Conservation (phyloP, 768 basidiomycete genomes). For the Auricularia sp. region DNA sequence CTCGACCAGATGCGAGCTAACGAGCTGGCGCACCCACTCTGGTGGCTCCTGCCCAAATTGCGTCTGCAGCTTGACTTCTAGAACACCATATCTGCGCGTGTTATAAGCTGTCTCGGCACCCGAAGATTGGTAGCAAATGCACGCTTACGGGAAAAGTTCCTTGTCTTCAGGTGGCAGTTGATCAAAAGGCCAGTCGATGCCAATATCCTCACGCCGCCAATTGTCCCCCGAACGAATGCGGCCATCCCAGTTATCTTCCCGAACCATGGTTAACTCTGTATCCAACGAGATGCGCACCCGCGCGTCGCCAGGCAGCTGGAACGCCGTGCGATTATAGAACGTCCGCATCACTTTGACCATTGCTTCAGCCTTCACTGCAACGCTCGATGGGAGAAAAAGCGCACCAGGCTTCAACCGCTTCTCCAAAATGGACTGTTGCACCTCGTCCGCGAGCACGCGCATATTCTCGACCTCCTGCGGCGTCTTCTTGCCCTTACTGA, state of each 20-base stretch:
- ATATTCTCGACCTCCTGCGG: slow-evolving; percentile 85
- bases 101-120: too few species aligned
- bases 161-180: slow-evolving; percentile 67
- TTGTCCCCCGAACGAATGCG: slow-evolving; percentile 65
- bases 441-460: slow-evolving; percentile 95
- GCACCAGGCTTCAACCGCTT: slow-evolving; percentile 74
- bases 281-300: slow-evolving; percentile 97
- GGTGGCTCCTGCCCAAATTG: slow-evolving; percentile 94
- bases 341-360: slow-evolving; percentile 70
- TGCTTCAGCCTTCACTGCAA: neutral
- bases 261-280: slow-evolving; percentile 86
- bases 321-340: slow-evolving; percentile 97
- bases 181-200: slow-evolving; percentile 84
- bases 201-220: slow-evolving; percentile 91
- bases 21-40: slow-evolving; percentile 92
- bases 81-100: slow-evolving; percentile 54
- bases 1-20: slow-evolving; percentile 89
- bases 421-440: slow-evolving; percentile 83
- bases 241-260: slow-evolving; percentile 97
- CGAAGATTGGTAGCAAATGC: slow-evolving; percentile 19
- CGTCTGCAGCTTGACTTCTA: slow-evolving; percentile 96
- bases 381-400: slow-evolving; percentile 14
- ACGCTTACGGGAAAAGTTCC: slow-evolving; percentile 73
- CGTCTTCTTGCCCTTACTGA: slow-evolving; percentile 84
- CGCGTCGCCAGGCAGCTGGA: slow-evolving; percentile 98